These are phyloP conservation scores for Annona squamosa DNA, from an alignment of 164 flowering plant genomes.

Conservation along the genomic window DNA sequence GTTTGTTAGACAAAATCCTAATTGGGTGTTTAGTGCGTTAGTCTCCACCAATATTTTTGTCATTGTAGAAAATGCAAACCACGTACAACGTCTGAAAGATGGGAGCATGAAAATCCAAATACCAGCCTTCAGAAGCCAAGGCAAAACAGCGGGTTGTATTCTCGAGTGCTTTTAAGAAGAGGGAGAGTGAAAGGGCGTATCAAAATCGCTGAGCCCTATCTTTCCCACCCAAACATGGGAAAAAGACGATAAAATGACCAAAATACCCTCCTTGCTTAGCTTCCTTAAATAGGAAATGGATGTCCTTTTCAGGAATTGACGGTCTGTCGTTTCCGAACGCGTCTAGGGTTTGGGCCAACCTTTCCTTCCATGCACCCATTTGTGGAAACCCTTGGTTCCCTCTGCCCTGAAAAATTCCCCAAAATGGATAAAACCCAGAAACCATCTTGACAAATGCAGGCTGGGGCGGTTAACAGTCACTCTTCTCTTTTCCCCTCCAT, in stretches of 20 bases:
- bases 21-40: too few species aligned
- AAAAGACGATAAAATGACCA: slow-evolving; percentile 2
- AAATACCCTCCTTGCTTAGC: slow-evolving; percentile 1
- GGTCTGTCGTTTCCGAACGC: slow-evolving; percentile 21
- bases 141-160: neutral
- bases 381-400: slow-evolving; percentile 15
- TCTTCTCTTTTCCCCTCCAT: slow-evolving; percentile 6
- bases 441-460: slow-evolving; percentile 9
- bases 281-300: neutral
- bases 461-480: slow-evolving; percentile 20
- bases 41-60: too few species aligned
- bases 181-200: neutral
- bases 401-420: slow-evolving; percentile 8
- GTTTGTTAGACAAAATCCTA: too few species aligned
- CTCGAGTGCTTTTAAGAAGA: neutral
- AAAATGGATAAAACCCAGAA: slow-evolving; percentile 9
- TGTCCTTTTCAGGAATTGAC: slow-evolving; percentile 15
- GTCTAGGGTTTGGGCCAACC: slow-evolving; percentile 26
- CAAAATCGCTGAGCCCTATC: neutral
- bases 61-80: too few species aligned
- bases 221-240: slow-evolving; percentile 6
- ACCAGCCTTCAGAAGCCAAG: too few species aligned
- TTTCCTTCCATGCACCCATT: slow-evolving; percentile 2
- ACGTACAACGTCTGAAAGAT: too few species aligned
- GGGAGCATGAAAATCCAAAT: too few species aligned